Base-by-base conservation (phyloP, 1,139 yeast species). In the Debaryomyces sp. region DNA sequence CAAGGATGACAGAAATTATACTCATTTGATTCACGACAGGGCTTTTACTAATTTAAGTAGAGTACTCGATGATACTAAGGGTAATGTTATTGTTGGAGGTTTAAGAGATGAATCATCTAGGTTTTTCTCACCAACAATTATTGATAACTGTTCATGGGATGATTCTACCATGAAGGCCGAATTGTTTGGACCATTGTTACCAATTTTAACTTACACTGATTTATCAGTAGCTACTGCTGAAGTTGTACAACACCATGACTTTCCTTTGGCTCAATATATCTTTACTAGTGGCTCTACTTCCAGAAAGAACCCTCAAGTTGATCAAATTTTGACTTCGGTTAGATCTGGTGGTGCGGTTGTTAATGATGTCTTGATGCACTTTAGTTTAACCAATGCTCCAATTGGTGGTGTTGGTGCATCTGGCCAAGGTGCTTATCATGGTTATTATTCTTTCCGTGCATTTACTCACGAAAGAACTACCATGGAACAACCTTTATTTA, bases 401-500 rank as follows among this genome's bases (percentile, higher is more conserved):
- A 92, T 94, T 68, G 98, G 98, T 37, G 99, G 99, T 34, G 70
- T 91, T 50, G 97, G 98, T 17, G 66, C 69, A 27, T 89, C 96
- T 0, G 99, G 99, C 0, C 70, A 74, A 48, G 92, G 92, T 10
- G 80, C 84, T 29, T 91, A 91, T 69, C 97, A 92, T 61, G 97
- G 97, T 5, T 70, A 68, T 52, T 77, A 71, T 63, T 89, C 96
- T 0, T 86, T 85, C 70, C 77, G 81, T 49, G 74, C 87, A 13
- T 92, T 92, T 61, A 80, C 92, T 4, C 96, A 90, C 64, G 82
- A 81, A 59, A 80, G 96, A 60, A 81, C 92, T 0, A 74, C 85
- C 3, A 66, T 90, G 58, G 80, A 77, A 48, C 91, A 87, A 64
- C 87, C 88, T 13, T 76, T 77, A 51, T 84, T 85, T 85, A 77